Evolutionary conservation across 805 yeast genomes (phyloP).

Genomic region (Suhomyces pyralidae): DNA sequence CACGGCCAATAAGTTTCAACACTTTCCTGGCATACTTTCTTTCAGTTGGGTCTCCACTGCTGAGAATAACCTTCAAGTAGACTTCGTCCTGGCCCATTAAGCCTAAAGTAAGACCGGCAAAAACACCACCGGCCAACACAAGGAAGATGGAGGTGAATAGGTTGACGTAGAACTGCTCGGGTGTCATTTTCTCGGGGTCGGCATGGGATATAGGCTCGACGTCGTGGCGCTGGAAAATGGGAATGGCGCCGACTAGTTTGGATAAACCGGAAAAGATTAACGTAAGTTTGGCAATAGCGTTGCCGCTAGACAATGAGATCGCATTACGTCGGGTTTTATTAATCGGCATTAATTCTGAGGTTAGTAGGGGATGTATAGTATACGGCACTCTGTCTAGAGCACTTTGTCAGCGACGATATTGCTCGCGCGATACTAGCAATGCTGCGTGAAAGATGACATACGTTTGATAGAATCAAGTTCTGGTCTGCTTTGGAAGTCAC

Average conservation of each 20-base stretch:
- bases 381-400: too few species aligned
- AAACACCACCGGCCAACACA: conserved; percentile 81
- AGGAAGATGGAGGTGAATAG: conserved; percentile 53
- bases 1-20: conserved; percentile 65
- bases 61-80: conserved; percentile 82
- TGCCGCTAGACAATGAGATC: conserved; percentile 19
- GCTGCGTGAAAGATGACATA: not conserved
- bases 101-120: conserved; percentile 91
- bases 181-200: conserved; percentile 21
- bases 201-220: conserved; percentile 6
- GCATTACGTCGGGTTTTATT: conserved; percentile 28
- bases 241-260: conserved; percentile 35
- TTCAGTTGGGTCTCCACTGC: conserved; percentile 77
- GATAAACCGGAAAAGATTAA: conserved; percentile 31
- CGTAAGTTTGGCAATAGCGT: conserved; percentile 26
- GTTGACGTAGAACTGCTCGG: conserved; percentile 45
- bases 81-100: conserved; percentile 98
- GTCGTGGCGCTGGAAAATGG: conserved; percentile 17
- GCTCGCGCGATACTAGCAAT: too few species aligned
- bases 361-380: not conserved
- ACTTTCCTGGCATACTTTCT: conserved; percentile 69
- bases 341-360: conserved; percentile 16
- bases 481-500: not conserved
- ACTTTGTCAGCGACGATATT: too few species aligned
- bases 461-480: not conserved